Base-by-base conservation (phyloP, 768 basidiomycete species). In the Phaffia tasmanica region DNA sequence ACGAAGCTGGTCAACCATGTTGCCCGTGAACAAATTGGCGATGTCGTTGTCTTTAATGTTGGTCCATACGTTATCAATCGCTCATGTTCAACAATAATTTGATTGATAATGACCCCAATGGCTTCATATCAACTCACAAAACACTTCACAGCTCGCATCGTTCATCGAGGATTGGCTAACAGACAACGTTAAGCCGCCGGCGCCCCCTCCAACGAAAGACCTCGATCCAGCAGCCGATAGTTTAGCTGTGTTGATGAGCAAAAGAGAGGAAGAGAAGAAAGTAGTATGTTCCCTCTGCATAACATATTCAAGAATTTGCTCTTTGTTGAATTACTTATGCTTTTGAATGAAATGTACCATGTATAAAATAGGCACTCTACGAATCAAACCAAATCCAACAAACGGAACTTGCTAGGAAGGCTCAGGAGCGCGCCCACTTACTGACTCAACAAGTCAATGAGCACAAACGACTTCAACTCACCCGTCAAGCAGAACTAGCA, bases 1-100 rank as follows among this genome's bases (percentile, higher is more conserved):
- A 57, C 57, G 7, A 57, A 53, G n/a, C 62, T 64, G 25, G 50
- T 69, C 25, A 57, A 69, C 14, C 57, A 63, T 18, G 15, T 21
- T 46, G 62, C 67, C 30, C 30, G 57, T 23, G 23, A 29, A 19
- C 49, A 46, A 32, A 21, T 46, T 23, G 67, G 56, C 29, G 47
- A 60, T 57, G 62, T 69, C 53, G 35, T 69, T 18, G 53, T 69
- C 48, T 63, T 58, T 35, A 58, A 67, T 46, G 66, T 67, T 48
- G 53, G 32, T 61, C 27, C 19, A 21, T 1, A 15, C 30, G 18
- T 18, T n/a, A 7, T 5, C n/a, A n/a, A 4, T 30, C 23, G 21
- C 35, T 54, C 23, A 21, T 19, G 47, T 23, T 16, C 63, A 4
- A 54, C 9, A 54, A 5, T 15, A 5, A 16, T 23, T 30, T 23